A percentile compares a stretch with the other conserved stretches of the same genome.
These are phyloP conservation scores for Pinus albicaulis DNA, from an alignment of 75 land plant genomes.

Conservation along the genomic window DNA sequence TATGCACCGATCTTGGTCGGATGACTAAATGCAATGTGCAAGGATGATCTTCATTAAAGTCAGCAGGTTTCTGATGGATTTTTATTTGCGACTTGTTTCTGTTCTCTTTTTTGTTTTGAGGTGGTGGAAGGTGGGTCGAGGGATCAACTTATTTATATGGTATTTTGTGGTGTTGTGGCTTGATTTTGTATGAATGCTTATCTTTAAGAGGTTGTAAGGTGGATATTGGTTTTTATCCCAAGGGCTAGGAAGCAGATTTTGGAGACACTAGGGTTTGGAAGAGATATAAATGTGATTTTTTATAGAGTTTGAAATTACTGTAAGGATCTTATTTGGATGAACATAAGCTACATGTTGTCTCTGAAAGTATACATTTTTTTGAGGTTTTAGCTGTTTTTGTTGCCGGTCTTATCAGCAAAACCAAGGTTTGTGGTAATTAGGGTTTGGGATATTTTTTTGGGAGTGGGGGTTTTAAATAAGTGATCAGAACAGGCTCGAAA, in stretches of 20 bases:
- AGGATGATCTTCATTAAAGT: not conserved
- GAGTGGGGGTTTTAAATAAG: not conserved
- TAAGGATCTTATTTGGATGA: not conserved
- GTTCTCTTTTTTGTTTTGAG: not conserved
- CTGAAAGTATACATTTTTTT: not conserved
- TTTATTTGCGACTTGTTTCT: not conserved
- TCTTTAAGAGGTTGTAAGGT: not conserved
- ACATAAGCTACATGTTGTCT: not conserved
- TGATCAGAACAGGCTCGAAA: not conserved
- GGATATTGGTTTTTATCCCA: not conserved
- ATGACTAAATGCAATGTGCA: not conserved
- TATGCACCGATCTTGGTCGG: too few relatives aligned
- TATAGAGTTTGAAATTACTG: not conserved
- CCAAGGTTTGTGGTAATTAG: not conserved
- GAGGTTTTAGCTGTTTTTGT: not conserved
- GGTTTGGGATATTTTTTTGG: not conserved
- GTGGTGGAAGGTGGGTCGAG: not conserved
- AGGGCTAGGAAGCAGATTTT: not conserved
- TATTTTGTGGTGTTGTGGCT: not conserved
- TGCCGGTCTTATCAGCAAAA: not conserved
- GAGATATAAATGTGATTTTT: not conserved
- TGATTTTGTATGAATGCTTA: not conserved
- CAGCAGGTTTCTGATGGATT: not conserved
- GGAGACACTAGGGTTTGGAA: not conserved
- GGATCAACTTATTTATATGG: not conserved